A percentile compares a stretch with the other conserved stretches of the same genome.
Evolutionary conservation across 805 yeast genomes (phyloP).

Genomic region (Cyberlindnera mississippiensis): DNA sequence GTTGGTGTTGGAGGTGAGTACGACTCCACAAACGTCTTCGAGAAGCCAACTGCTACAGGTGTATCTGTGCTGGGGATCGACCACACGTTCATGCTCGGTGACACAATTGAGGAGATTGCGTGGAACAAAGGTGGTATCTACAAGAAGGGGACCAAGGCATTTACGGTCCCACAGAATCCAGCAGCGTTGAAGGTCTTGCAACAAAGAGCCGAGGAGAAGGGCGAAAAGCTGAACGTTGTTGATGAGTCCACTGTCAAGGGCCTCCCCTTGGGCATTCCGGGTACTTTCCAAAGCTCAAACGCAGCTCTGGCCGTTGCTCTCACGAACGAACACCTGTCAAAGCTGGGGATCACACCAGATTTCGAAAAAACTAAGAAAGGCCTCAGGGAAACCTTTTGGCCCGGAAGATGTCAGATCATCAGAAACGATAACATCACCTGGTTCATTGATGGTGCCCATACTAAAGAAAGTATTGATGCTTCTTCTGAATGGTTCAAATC

Average conservation of each 20-base stretch:
- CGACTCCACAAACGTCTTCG: conserved; percentile 91
- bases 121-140: conserved; percentile 97
- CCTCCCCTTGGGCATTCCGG: conserved; percentile 64
- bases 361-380: conserved; percentile 40
- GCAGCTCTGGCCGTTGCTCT: conserved; percentile 84
- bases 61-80: conserved; percentile 87
- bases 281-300: conserved; percentile 78
- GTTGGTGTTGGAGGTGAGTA: conserved; percentile 98
- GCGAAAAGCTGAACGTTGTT: conserved; percentile 49
- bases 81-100: conserved; percentile 75
- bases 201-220: conserved; percentile 66
- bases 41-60: conserved; percentile 78
- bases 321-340: conserved; percentile 54
- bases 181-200: conserved; percentile 52
- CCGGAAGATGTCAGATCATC: conserved; percentile 90
- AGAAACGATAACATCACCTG: conserved; percentile 51
- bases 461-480: conserved; percentile 80
- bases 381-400: conserved; percentile 71
- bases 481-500: conserved; percentile 74
- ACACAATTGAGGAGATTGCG: conserved; percentile 83
- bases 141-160: conserved; percentile 64
- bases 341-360: conserved; percentile 40
- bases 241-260: conserved; percentile 31
- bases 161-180: conserved; percentile 57
- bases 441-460: conserved; percentile 95